Base-by-base conservation (phyloP, 2,329 filamentous ascomycete genomes). In the Myriosclerotinia scirpicola region DNA sequence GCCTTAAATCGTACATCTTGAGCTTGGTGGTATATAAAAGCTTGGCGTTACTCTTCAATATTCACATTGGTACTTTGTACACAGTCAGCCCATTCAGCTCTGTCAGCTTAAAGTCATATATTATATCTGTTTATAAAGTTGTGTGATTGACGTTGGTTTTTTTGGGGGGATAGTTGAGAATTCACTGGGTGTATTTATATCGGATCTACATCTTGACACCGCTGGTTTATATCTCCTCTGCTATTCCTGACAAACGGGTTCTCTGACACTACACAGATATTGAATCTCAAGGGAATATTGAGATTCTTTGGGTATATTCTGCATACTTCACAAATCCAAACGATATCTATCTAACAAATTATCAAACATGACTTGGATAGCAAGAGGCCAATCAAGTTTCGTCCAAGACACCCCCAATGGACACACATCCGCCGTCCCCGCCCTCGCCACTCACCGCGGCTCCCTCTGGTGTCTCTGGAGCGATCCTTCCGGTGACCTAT, bases 401-500 rank as follows among this genome's bases (percentile, higher is more conserved):
- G 67, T 77, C 52, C 73, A 73, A 42, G 66, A 64, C 14, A 59
- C 71, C 20, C 69, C 72, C 54, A 54, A 73, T 36, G 75, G 76
- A 46, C 75, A 73, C 67, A 76, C 76, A n/a, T 69, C 72, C 11
- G 71, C 74, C 1, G 74, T 74, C 26, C 77, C 77, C 22, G 75
- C 77, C n/a, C n/a, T 79, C 34, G 73, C 75, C 5, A 71, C 76
- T 0, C 75, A 79, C 64, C 74, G 76, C 34, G 77, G 77, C n/a
- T 73, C 74, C 8, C 74, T 79, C 1, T 78, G 76, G 77, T 76
- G 75, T 69, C 64, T 77, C 11, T 79, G 77, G 77, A 69, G 71
- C 48, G 73, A 74, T 64, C 69, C 70, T 8, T 68, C 71, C 9
- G 75, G 74, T 12, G 67, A 69, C 50, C 67, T 77, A 12, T 79